Evolutionary conservation across 176 grass and related monocot genomes (phyloP), one percentile per base, ranked within the genome.

Genomic region (Ananas comosus): DNA sequence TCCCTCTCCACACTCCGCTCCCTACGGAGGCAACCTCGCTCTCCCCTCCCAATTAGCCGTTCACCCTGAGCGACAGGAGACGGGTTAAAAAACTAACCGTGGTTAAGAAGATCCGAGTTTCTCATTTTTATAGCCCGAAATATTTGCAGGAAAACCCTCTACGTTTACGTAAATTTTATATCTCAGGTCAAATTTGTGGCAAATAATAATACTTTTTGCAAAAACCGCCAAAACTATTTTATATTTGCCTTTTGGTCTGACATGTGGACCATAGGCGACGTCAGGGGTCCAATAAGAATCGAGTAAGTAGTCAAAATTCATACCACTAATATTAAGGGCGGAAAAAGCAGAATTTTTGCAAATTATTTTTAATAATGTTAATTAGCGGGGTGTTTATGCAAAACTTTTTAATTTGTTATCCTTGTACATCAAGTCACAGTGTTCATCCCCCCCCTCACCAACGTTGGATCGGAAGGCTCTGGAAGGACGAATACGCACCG

Each of bases 71-170:
- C 78, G 68, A 13, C 49, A 63, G 70, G 82, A 42, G 91, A 80
- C 76, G 84, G 81, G 82, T 86, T 91, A 82, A 79, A 72, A 16
- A 51, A 67, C 68, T 84, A 94, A 71, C 84, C 87, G 69, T 69
- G 72, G 87, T 91, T 87, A 84, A 73, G 23, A 21, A 14, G 76
- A 53, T 49, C 21, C 57, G 50, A 50, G 63, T 75, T 23, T 17
- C 9, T 48, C 27, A 0, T 0, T 18, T 52, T 83, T 90, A 78
- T 84, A 90, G 76, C 53, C 53, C 4, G 25, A 2, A 7, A 1
- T 2, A 61, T 70, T 91, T 76, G 1, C 66, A 11, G 3, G n/a
- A 10, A 0, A 2, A 1, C 0, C 17, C 81, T 76, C 64, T 1
- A 0, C 18, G 0, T 79, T 79, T 72, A 1, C 17, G 48, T 25